Evolutionary conservation across 2,329 filamentous ascomycete species (phyloP), one percentile per base, ranked within the genome.

Genomic region (Coniochaeta sp.): DNA sequence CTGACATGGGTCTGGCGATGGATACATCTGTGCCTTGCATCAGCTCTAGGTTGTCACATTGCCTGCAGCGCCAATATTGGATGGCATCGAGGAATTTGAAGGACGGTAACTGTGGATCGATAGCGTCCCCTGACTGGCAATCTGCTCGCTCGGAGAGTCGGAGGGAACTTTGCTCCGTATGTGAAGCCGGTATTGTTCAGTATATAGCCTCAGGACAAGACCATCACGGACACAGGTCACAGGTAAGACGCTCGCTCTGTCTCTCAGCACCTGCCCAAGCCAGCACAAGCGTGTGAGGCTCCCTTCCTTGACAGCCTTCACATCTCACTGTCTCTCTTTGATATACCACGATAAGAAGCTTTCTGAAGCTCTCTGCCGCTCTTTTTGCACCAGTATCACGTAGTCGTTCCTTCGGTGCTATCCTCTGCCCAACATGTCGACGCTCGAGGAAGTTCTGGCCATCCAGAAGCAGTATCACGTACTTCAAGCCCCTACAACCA

Each of bases 401-500:
- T 44, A 58, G 24, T 43, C 56, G n/a, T 24, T 58, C 56, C 36
- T 43, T 58, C 31, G 38, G 33, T 44, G 8, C 26, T 44, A 57
- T 22, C 16, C 34, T 44, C 22, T 31, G 19, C 22, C 24, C 56
- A 61, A 58, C n/a, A 71, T 72, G 70, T 40, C 68, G 34, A 71
- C 66, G 9, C 58, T 71, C 38, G 66, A 68, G 9, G 65, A 71
- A 8, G 64, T 60, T 24, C 57, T 71, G 47, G 43, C 58, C n/a
- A 65, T 63, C 43, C 70, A 69, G 61, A 65, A 64, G 61, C 44
- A 64, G 59, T 44, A 66, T 6, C 34, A 57, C 43, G 63, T 72
- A 43, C 67, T 72, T 33, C 54, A 57, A 26, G 61, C 68, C 3
- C 70, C 69, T 19, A 50, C 60, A 36, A 17, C 24, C n/a, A 34